Evolutionary conservation across 2,329 filamentous ascomycete genomes (phyloP), one percentile per base, ranked within the genome.

Genomic region (Thielaviopsis ethacetica): DNA sequence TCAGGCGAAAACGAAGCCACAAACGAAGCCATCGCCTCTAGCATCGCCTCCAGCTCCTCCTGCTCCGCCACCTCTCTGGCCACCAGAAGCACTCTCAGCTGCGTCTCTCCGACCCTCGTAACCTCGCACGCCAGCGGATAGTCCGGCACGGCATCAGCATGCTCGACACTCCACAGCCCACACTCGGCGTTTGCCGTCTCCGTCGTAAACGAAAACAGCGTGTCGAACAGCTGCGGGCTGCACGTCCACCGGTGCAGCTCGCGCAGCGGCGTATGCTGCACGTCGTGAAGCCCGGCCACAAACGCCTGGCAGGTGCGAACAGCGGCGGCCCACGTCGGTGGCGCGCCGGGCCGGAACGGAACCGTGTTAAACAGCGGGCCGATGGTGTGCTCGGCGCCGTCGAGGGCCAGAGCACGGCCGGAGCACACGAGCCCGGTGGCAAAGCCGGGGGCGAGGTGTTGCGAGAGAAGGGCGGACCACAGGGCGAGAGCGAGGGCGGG

Each of bases 301-400:
- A 85, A 89, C 0, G 80, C 71, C 65, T 95, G 88, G 62, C 86
- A 88, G 56, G 73, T 71, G 17, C 71, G 73, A 22, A 89, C 73
- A 1, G 89, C 68, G 0, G 79, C 75, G 0, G 71, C 67, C 81
- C 85, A 89, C 0, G 75, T 81, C 4, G 76, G 72, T 0, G 69
- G 66, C 0, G 68, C 63, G 6, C 70, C 62, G 15, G 78, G 63
- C 5, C 80, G 76, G 67, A 86, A 89, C 0, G 91, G 89, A 1
- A 96, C 73, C 0, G 90, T 95, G 67, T 96, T 96, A 76, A 96
- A 95, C 21, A 96, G 72, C 0, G 91, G 91, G 0, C 91, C 91
- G 50, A 93, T 78, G 0, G 87, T 80, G 22, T 75, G 67, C 53
- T 90, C 85, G 1, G 83, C 78, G 1, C 75, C 75, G 7, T 84